Base-by-base conservation (phyloP, 169 alveolate species). In the Toxoplasma gondii region DNA sequence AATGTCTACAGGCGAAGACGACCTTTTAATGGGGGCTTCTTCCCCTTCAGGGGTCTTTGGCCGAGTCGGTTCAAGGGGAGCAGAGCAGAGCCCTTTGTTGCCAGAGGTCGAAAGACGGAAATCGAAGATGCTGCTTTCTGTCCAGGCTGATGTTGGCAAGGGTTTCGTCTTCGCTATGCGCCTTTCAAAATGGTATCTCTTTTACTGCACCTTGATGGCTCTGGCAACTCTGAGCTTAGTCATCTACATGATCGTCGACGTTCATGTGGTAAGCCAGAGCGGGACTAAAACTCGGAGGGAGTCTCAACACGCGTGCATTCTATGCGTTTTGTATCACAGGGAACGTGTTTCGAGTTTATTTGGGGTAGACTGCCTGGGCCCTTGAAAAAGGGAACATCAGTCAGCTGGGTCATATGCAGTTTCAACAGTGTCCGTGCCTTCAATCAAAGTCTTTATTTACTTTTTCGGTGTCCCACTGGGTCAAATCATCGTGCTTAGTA, bases 171-270 rank as follows among this genome's bases (percentile, higher is more conserved):
- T 81, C 64, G 82, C 88, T 74, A 64, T 92, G 39, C 91, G 94
- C 53, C 92, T 92, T 0, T 92, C 94, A 9, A 39, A 69, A 58
- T 92, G 94, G 94, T 92, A 92, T 36, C 84, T 92, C 38, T 81
- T 88, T 53, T 92, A 92, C 88, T 92, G 94, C 80, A 49, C 91
- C n/a, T 74, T 92, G 45, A 92, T 92, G 94, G 94, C 94, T 39
- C 31, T 92, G 78, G 94, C 94, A 54, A 92, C 94, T 27, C 78
- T 92, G 44, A 45, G 78, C 29, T 90, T 92, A n/a, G 94, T 92
- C 45, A 36, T 92, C 69, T 92, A 81, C 81, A 92, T 92, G 94
- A 92, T 92, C 94, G 74, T 82, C 88, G 94, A 92, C 43, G 92
- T 92, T 9, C 92, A 92, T 70, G 88, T 92, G 88, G 94, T 92